Conservation (phyloP, 371 early-diverging fungal genomes). For the Entomophthora muscae region DNA sequence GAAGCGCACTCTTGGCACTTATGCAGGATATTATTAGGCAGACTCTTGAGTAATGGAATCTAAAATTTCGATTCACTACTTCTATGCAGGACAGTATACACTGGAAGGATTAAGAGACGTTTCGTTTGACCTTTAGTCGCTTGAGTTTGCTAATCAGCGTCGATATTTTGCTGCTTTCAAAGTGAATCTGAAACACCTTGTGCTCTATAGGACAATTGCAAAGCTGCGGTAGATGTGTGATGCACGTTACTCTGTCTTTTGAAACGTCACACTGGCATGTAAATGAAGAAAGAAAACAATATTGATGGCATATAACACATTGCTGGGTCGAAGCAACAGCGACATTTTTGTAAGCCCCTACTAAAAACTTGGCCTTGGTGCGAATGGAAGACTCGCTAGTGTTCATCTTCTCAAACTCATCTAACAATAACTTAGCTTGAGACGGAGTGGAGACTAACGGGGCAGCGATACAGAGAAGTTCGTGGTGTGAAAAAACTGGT, state of each 20-base stretch:
- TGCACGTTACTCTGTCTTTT: background rate
- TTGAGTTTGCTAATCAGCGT: background rate
- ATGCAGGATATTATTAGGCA: no score
- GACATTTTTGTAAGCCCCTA: background rate
- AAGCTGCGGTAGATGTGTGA: background rate
- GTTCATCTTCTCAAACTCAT: background rate
- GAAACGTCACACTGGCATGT: background rate
- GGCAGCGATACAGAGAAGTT: constrained; percentile 33
- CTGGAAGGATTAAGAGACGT: background rate
- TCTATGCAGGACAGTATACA: background rate
- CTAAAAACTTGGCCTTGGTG: background rate
- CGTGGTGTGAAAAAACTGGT: constrained; percentile 90
- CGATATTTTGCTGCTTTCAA: background rate
- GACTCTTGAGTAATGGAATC: background rate
- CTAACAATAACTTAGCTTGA: background rate
- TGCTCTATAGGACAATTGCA: background rate
- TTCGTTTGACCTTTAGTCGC: background rate
- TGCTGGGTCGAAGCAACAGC: background rate
- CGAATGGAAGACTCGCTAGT: background rate
- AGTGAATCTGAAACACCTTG: background rate
- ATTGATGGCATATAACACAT: background rate
- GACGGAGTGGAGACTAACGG: background rate
- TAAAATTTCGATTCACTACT: background rate
- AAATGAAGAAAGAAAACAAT: background rate
- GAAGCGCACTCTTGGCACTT: no score